These are phyloP conservation scores for Nidularia sp. DNA, from an alignment of 768 basidiomycete genomes.

Conservation along the genomic window DNA sequence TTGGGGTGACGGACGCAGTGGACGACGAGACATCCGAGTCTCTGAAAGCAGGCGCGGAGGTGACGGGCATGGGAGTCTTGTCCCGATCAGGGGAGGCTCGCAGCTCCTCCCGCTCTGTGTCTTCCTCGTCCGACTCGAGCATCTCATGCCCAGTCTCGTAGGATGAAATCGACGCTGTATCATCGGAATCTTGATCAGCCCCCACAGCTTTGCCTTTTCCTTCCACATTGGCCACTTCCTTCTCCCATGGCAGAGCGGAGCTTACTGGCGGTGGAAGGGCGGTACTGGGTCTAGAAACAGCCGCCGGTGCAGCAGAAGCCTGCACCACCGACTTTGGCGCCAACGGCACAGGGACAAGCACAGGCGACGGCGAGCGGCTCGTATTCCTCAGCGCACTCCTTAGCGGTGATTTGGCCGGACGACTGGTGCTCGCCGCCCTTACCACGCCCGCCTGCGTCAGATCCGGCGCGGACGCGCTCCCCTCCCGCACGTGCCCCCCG, in stretches of 20 bases:
- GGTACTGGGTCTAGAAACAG: neutral
- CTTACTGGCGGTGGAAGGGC: neutral
- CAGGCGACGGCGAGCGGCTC: slow-evolving; percentile 48
- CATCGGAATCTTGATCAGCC: slow-evolving; percentile 14
- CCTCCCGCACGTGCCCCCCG: slow-evolving; percentile 1
- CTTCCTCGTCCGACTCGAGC: slow-evolving; percentile 31
- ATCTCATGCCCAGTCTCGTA: slow-evolving; percentile 65
- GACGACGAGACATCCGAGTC: neutral
- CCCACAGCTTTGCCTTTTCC: slow-evolving; percentile 10
- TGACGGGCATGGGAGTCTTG: neutral
- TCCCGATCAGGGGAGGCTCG: neutral
- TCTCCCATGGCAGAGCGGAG: neutral
- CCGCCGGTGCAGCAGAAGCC: neutral
- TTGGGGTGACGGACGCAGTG: slow-evolving; percentile 1
- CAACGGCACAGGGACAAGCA: neutral
- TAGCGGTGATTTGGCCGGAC: slow-evolving; percentile 45
- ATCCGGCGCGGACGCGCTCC: slow-evolving; percentile 2
- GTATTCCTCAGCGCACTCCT: slow-evolving; percentile 59
- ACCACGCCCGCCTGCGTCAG: neutral
- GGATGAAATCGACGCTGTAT: slow-evolving; percentile 50
- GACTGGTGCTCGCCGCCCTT: neutral
- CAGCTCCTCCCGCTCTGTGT: slow-evolving; percentile 1
- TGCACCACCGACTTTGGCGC: neutral
- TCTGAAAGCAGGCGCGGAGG: neutral
- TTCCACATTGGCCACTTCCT: neutral